Percentiles rank a stretch among this genome's conserved stretches.
phyloP scores from a whole-genome alignment of 495 filamentous ascomycete species.

The Aspergillus incahuasiensis region DNA sequence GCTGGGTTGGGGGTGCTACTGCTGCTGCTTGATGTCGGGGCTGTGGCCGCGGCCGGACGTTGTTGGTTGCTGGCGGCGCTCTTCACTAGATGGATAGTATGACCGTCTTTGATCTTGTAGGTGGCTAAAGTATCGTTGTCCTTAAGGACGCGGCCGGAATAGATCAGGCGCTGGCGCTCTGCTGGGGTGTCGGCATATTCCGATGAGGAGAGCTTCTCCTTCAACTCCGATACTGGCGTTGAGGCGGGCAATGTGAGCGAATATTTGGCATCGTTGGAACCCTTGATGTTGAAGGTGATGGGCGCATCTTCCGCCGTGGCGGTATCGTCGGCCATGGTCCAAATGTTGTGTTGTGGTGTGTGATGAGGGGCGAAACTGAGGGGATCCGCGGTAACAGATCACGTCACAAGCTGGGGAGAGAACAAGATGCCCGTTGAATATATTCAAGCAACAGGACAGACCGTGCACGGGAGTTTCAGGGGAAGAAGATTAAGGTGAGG shows the following conservation, averaged over 20 bases:
- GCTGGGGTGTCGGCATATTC: constrained; percentile 81
- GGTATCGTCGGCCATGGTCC: constrained; percentile 46
- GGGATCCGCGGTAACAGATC: constrained; percentile 5
- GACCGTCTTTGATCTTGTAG: constrained; percentile 94
- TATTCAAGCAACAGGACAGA: background rate
- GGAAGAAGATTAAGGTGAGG: background rate
- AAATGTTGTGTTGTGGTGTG: background rate
- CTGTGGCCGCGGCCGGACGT: constrained; percentile 54
- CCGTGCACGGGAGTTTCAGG: background rate
- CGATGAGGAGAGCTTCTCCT: constrained; percentile 72
- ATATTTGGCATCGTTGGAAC: constrained; percentile 78
- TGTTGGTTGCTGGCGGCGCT: constrained; percentile 86
- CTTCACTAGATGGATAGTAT: constrained; percentile 94
- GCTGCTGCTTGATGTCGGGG: constrained; percentile 46
- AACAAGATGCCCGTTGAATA: background rate
- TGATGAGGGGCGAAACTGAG: constrained; percentile 15
- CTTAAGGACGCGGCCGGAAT: constrained; percentile 94
- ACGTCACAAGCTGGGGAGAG: constrained; percentile 12
- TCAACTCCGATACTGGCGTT: constrained; percentile 80
- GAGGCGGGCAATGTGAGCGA: constrained; percentile 71
- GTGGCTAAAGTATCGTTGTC: constrained; percentile 76
- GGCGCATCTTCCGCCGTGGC: constrained; percentile 44
- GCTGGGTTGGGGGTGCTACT: constrained; percentile 48
- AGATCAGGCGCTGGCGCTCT: constrained; percentile 90
- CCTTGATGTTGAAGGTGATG: constrained; percentile 93